Percentiles rank a stretch among this genome's conserved stretches.
phyloP scores from a whole-genome alignment of 345 rosid genomes.

The Populus deltoides region DNA sequence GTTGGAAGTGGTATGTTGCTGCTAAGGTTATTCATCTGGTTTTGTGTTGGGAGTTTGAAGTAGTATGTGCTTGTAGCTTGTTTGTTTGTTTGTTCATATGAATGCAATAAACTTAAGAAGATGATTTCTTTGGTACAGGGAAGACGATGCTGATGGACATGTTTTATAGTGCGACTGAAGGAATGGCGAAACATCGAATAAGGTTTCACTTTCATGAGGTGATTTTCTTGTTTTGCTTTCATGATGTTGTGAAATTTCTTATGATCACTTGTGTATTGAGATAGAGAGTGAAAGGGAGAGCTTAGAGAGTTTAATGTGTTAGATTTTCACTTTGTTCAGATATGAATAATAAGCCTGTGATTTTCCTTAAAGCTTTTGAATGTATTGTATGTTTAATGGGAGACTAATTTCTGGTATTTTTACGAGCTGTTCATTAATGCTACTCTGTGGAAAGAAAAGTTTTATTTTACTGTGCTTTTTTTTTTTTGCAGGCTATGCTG shows the following conservation, averaged over 20 bases:
- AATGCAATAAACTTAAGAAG: not conserved
- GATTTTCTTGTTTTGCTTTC: slow-evolving; percentile 18
- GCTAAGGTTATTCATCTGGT: slow-evolving; percentile 10
- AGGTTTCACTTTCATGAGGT: slow-evolving; percentile 93
- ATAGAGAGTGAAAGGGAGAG: not conserved
- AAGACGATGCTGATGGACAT: slow-evolving; percentile 98
- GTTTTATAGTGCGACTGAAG: slow-evolving; percentile 76
- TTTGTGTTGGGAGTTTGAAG: not conserved
- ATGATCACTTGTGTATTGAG: not conserved
- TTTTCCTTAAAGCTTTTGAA: not conserved
- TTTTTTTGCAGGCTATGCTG: slow-evolving; percentile 68
- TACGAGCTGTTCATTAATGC: not conserved
- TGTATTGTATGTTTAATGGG: not conserved
- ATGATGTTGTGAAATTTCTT: not conserved
- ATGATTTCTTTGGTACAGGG: slow-evolving; percentile 42
- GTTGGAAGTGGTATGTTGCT: slow-evolving; percentile 79
- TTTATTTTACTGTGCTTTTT: not conserved
- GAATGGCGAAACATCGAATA: slow-evolving; percentile 59
- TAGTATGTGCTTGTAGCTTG: not conserved
- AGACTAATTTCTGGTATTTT: not conserved
- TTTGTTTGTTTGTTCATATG: not conserved
- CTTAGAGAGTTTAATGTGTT: not conserved
- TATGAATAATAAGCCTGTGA: not conserved
- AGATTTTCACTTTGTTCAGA: not conserved
- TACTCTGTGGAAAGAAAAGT: not conserved